phyloP scores from a whole-genome alignment of 306 rosid genomes.

The Prunus salicina region DNA sequence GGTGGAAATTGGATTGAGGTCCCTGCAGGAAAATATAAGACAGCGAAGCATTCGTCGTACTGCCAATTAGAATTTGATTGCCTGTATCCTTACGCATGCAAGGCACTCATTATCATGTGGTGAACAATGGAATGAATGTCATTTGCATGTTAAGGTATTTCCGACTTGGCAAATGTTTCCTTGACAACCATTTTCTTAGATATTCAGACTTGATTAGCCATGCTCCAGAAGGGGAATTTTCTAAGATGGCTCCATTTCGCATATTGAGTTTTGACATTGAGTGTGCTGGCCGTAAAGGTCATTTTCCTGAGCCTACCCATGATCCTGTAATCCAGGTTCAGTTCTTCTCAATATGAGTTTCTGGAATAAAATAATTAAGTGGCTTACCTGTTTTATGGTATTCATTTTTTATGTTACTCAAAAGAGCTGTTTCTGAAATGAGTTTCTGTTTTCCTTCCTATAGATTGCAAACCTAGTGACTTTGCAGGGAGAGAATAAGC shows the following conservation, averaged over 20 bases:
- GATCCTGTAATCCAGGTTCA: constrained; percentile 98
- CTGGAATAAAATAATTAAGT: background rate
- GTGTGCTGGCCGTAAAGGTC: constrained; percentile 99
- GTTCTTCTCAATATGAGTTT: constrained; percentile 13
- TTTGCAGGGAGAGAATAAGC: constrained; percentile 78
- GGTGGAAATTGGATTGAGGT: constrained; percentile 99
- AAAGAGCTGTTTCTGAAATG: constrained; percentile 14
- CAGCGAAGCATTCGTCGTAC: constrained; percentile 51
- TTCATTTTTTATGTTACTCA: background rate
- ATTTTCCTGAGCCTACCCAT: constrained; percentile 91
- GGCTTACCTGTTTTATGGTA: constrained; percentile 3
- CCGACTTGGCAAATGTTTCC: constrained; percentile 21
- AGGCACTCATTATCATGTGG: background rate
- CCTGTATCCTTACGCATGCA: constrained; percentile 66
- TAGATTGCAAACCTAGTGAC: constrained; percentile 95
- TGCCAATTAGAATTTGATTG: constrained; percentile 91
- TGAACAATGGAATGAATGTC: background rate
- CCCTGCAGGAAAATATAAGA: constrained; percentile 72
- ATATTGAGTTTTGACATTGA: constrained; percentile 96
- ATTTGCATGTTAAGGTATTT: constrained; percentile 11
- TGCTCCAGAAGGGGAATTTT: constrained; percentile 88
- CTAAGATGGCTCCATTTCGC: constrained; percentile 98
- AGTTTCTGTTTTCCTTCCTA: constrained; percentile 17
- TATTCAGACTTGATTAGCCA: constrained; percentile 84
- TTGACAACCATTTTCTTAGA: constrained; percentile 53